A percentile compares a stretch with the other conserved stretches of the same genome.
These are phyloP conservation scores for Phytophthora brassicae DNA, from an alignment of 352 stramenopile species.

Conservation along the genomic window DNA sequence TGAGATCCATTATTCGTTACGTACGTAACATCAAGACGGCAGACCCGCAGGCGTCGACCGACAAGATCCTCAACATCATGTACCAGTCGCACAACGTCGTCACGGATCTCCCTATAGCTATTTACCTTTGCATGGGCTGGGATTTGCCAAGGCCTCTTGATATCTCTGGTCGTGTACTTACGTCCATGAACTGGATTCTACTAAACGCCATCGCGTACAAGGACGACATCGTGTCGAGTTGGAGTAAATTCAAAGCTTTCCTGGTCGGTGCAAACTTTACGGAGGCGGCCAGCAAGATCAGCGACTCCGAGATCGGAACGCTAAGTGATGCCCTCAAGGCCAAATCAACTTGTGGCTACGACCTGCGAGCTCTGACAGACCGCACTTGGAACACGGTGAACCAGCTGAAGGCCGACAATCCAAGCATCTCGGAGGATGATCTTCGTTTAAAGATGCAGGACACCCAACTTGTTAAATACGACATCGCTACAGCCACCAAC, in stretches of 20 bases:
- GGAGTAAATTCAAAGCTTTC: conserved; percentile 38
- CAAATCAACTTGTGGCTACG: conserved; percentile 43
- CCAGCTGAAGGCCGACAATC: conserved; percentile 31
- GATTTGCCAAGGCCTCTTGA: conserved; percentile 16
- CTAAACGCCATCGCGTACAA: conserved; percentile 27
- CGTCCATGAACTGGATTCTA: conserved; percentile 31
- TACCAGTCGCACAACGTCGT: conserved; percentile 61
- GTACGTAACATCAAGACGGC: conserved; percentile 26
- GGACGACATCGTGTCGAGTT: conserved; percentile 31
- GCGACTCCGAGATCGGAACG: conserved; percentile 24
- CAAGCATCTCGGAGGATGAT: conserved; percentile 27
- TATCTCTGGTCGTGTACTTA: conserved; percentile 25
- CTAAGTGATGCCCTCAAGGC: conserved; percentile 39
- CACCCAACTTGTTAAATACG: conserved; percentile 46
- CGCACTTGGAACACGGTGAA: conserved; percentile 41
- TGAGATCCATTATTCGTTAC: conserved; percentile 32
- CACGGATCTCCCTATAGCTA: conserved; percentile 50
- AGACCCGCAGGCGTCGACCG: conserved; percentile 46
- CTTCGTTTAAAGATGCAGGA: conserved; percentile 44
- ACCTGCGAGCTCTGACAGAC: conserved; percentile 42
- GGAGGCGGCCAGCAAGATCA: conserved; percentile 27
- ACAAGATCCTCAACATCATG: conserved; percentile 53
- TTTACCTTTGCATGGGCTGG: conserved; percentile 48
- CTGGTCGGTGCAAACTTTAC: conserved; percentile 29
- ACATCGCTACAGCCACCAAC: conserved; percentile 47